These are phyloP conservation scores for Trichoderma citrinoviride DNA, from an alignment of 2,329 filamentous ascomycete genomes.

Conservation along the genomic window DNA sequence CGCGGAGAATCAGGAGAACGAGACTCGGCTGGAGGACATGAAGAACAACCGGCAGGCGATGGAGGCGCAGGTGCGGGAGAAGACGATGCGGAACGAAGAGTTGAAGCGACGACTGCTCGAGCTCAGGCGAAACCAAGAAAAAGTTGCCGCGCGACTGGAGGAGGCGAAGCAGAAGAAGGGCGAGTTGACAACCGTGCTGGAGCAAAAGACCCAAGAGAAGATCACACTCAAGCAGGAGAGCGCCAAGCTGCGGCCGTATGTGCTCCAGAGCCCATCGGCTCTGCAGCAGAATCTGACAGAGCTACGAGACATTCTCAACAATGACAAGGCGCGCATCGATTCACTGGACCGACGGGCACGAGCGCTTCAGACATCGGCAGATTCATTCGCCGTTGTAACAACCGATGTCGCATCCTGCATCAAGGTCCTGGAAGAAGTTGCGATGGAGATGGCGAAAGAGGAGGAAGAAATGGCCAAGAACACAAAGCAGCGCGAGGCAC, in stretches of 20 bases:
- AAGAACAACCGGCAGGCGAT: slow-evolving; percentile 74
- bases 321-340: slow-evolving; percentile 83
- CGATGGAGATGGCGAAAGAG: slow-evolving; percentile 80
- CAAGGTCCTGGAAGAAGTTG: slow-evolving; percentile 84
- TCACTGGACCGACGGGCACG: slow-evolving; percentile 81
- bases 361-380: slow-evolving; percentile 85
- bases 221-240: slow-evolving; percentile 78
- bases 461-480: slow-evolving; percentile 85
- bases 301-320: slow-evolving; percentile 71
- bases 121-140: slow-evolving; percentile 76
- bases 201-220: slow-evolving; percentile 68
- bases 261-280: slow-evolving; percentile 79
- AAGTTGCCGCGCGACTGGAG: slow-evolving; percentile 77
- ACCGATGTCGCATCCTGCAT: slow-evolving; percentile 85
- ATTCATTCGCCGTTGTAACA: slow-evolving; percentile 81
- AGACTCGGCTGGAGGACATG: slow-evolving; percentile 76
- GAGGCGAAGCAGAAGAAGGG: slow-evolving; percentile 77
- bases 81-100: slow-evolving; percentile 81
- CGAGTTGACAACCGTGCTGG: slow-evolving; percentile 67
- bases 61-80: slow-evolving; percentile 78
- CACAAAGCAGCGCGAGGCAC: slow-evolving; percentile 76
- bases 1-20: slow-evolving; percentile 82
- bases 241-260: slow-evolving; percentile 86
- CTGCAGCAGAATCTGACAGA: slow-evolving; percentile 81
- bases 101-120: slow-evolving; percentile 80